Evolutionary conservation across 1,139 yeast species (phyloP).

Genomic region (Candida sojae): DNA sequence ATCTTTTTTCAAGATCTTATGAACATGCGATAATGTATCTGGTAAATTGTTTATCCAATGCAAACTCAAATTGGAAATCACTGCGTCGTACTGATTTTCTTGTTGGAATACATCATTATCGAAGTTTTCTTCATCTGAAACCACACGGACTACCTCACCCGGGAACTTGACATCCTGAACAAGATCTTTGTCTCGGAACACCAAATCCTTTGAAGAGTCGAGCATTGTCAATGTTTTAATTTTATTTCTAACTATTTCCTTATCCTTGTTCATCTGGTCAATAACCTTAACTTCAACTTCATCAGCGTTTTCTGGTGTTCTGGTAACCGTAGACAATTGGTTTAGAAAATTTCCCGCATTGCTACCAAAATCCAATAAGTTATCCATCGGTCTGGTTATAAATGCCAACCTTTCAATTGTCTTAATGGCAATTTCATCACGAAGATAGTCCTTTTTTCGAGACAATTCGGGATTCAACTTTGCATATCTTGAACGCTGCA

Average conservation of each 20-base stretch:
- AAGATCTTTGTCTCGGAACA: constrained; percentile 49
- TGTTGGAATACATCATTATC: constrained; percentile 38
- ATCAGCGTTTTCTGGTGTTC: constrained; percentile 26
- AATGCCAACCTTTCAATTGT: constrained; percentile 77
- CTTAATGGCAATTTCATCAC: constrained; percentile 73
- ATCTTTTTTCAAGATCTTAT: constrained; percentile 71
- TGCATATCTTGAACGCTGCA: constrained; percentile 59
- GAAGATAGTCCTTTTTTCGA: constrained; percentile 67
- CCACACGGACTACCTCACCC: constrained; percentile 48
- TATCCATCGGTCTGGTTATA: constrained; percentile 62
- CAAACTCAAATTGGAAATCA: constrained; percentile 69
- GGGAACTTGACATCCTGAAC: constrained; percentile 38
- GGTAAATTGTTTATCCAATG: constrained; percentile 92
- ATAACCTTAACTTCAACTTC: constrained; percentile 29
- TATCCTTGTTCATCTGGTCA: constrained; percentile 53
- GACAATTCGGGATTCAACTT: constrained; percentile 46
- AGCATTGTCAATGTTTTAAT: constrained; percentile 64
- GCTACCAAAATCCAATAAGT: constrained; percentile 71
- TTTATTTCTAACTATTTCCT: constrained; percentile 49
- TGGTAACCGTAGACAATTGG: constrained; percentile 34
- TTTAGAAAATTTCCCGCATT: constrained; percentile 64
- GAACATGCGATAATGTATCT: constrained; percentile 55
- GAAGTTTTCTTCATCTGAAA: constrained; percentile 69
- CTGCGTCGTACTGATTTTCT: constrained; percentile 64
- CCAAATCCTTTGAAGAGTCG: constrained; percentile 58